phyloP scores from a whole-genome alignment of 2,329 filamentous ascomycete genomes.

The Emmonsiellopsis sp. region DNA sequence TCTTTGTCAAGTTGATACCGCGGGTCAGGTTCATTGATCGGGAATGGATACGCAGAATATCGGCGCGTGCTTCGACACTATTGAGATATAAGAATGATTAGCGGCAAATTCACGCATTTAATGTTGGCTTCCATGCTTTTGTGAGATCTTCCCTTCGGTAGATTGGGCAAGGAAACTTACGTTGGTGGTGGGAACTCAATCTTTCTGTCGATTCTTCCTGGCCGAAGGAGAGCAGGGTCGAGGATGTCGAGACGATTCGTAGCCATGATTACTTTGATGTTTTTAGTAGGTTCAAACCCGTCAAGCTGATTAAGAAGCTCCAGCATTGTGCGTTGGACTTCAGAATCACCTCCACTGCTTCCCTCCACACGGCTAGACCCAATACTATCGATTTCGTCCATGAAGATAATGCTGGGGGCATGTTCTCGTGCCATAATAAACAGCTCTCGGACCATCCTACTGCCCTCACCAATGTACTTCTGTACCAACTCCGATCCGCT shows the following conservation, averaged over 20 bases:
- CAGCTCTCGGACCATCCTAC: constrained; percentile 94
- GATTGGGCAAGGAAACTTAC: constrained; percentile 23
- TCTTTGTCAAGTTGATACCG: constrained; percentile 96
- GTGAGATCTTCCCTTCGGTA: neutral
- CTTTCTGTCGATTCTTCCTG: constrained; percentile 96
- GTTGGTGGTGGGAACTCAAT: constrained; percentile 98
- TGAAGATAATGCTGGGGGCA: constrained; percentile 98
- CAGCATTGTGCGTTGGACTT: constrained; percentile 97
- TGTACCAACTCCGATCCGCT: constrained; percentile 94
- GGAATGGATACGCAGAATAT: constrained; percentile 95
- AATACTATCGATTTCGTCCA: constrained; percentile 99
- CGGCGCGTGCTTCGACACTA: constrained; percentile 81
- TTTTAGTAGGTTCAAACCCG: constrained; percentile 97
- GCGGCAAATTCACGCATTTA: too few relatives aligned
- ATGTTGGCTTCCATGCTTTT: neutral
- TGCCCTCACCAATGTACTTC: constrained; percentile 98
- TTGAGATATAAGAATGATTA: constrained; percentile 10
- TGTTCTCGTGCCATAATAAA: constrained; percentile 99
- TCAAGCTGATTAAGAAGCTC: constrained; percentile 97
- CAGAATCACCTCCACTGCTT: constrained; percentile 88
- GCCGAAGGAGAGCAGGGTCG: constrained; percentile 85
- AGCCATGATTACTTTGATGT: constrained; percentile 99
- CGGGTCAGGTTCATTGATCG: constrained; percentile 97
- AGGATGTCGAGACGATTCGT: constrained; percentile 97
- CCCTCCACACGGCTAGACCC: constrained; percentile 95